Base-by-base conservation (phyloP, 805 yeast species). In the Candida corydali region DNA sequence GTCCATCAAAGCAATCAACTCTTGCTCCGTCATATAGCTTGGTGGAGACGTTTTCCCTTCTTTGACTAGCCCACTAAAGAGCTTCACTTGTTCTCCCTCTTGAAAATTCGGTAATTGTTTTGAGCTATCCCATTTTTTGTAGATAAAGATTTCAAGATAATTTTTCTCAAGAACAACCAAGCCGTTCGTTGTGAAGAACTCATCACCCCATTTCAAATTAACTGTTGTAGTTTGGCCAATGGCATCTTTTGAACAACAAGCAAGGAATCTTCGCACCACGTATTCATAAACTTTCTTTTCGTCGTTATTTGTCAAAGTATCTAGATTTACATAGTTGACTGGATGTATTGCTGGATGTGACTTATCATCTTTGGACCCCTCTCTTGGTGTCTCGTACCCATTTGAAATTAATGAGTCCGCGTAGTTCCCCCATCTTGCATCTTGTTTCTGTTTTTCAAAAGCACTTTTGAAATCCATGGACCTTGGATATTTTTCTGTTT, bases 261-360 rank as follows among this genome's bases (percentile, higher is more conserved):
- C 99, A 24, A 93, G 55, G 48, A 89, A 93, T 38, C 91, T 80
- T 38, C 96, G 69, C 2, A 82, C 84, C 1, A 93, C 79, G 49
- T 85, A 87, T 54, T 86, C 95, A 57, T 89, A 93, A 0, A 93
- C 91, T 42, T 73, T 79, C 48, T 73, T 74, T 43, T 84, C 83
- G 36, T 73, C 75, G 15, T 38, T 47, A 17, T 44, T 52, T 34
- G 50, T 55, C 9, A 64, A 44, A 25, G 47, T 34, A 24, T 51
- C 51, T 15, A 57, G 38, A 32, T 59, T 65, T 20, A 51, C 69
- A 45, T 65, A 75, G 40, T 62, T 64, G 8, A 86, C 78, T 0
- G 99, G 99, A 58, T 93, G 97, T 40, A 93, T 93, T 0, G 99
- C 97, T 4, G 98, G 98, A 73, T 93, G 99, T 17, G 98, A 98